Evolutionary conservation across 2,329 filamentous ascomycete genomes (phyloP).

Genomic region (Sporothrix variecibatus): DNA sequence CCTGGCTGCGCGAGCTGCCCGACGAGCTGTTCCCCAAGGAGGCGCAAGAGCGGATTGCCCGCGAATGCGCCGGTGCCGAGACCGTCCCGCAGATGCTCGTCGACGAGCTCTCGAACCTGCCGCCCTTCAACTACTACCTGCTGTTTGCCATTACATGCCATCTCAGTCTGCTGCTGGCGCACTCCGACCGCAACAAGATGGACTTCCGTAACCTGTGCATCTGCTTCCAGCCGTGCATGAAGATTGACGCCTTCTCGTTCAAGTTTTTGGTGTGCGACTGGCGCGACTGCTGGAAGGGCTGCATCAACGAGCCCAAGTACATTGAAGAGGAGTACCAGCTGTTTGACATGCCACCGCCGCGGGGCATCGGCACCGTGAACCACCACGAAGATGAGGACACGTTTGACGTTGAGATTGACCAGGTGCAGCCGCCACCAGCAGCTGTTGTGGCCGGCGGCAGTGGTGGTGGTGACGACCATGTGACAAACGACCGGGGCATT

Average conservation of each 20-base stretch:
- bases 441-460: slow-evolving; percentile 24
- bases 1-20: slow-evolving; percentile 91
- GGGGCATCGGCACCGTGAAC: slow-evolving; percentile 43
- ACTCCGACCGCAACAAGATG: slow-evolving; percentile 97
- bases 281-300: slow-evolving; percentile 96
- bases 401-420: slow-evolving; percentile 2
- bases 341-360: slow-evolving; percentile 60
- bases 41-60: slow-evolving; percentile 76
- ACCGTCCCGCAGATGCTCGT: slow-evolving; percentile 82
- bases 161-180: slow-evolving; percentile 84
- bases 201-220: slow-evolving; percentile 94
- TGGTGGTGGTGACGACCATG: slow-evolving; percentile 32
- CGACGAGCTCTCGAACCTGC: slow-evolving; percentile 86
- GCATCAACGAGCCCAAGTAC: slow-evolving; percentile 82
- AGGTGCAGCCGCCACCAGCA: slow-evolving; percentile 20
- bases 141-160: slow-evolving; percentile 97
- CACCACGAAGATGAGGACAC: slow-evolving; percentile 26
- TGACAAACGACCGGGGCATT: slow-evolving; percentile 12
- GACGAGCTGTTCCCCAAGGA: slow-evolving; percentile 90
- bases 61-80: slow-evolving; percentile 76
- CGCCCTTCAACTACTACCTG: slow-evolving; percentile 96
- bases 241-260: slow-evolving; percentile 93
- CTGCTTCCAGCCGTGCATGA: slow-evolving; percentile 96
- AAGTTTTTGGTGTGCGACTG: slow-evolving; percentile 93
- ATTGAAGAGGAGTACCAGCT: slow-evolving; percentile 68